phyloP scores from a whole-genome alignment of 1,139 yeast species.

The Candida tetrigidarum region DNA sequence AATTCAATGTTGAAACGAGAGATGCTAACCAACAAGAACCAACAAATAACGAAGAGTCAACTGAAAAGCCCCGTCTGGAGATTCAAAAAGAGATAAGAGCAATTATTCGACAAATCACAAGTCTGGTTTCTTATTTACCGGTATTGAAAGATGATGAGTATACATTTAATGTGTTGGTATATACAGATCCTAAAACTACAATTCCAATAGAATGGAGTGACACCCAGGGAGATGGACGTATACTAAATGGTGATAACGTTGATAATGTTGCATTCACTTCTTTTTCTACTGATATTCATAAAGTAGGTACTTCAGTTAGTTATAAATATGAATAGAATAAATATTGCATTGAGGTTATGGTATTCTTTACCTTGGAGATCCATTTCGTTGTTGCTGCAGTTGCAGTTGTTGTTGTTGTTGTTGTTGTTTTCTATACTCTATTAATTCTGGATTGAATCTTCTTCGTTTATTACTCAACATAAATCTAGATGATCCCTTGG shows the following conservation, averaged over 20 bases:
- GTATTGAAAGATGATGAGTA: constrained; percentile 66
- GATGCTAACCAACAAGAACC: constrained; percentile 13
- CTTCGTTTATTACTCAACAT: constrained; percentile 55
- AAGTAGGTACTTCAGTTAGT: constrained; percentile 77
- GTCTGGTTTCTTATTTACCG: constrained; percentile 86
- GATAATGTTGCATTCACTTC: constrained; percentile 73
- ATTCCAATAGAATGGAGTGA: constrained; percentile 91
- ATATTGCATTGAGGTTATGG: too few species aligned
- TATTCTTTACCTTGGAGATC: constrained; percentile 2
- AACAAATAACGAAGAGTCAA: constrained; percentile 8
- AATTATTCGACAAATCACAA: constrained; percentile 86
- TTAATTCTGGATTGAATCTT: constrained; percentile 37
- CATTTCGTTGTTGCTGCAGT: constrained; percentile 3
- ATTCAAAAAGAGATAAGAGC: constrained; percentile 82
- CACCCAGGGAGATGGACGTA: constrained; percentile 59
- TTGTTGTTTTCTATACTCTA: constrained; percentile 9
- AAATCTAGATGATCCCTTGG: constrained; percentile 56
- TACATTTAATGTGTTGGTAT: constrained; percentile 86
- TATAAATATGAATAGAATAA: constrained; percentile 41
- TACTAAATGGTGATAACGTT: constrained; percentile 55
- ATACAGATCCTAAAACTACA: constrained; percentile 65
- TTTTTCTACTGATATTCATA: constrained; percentile 71
- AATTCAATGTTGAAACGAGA: constrained; percentile 65
- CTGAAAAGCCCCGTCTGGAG: constrained; percentile 45
- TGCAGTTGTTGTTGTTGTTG: too few species aligned